A percentile compares a stretch with the other conserved stretches of the same genome.
Conservation (phyloP, 2,329 filamentous ascomycete genomes). For the Clonostachys chloroleuca region DNA sequence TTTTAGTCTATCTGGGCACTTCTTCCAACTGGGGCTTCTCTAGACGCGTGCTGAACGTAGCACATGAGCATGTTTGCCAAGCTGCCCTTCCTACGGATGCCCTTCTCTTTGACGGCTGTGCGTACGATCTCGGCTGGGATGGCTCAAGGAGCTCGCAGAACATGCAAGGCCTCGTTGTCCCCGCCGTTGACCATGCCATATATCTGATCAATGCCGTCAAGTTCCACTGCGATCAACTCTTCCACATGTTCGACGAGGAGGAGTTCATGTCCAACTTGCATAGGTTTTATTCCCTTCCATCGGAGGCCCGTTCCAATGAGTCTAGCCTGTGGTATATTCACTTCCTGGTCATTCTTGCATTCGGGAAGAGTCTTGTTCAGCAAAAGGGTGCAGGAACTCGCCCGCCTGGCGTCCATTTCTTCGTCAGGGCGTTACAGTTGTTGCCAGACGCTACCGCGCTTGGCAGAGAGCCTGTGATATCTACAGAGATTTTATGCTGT, state of each 20-base stretch:
- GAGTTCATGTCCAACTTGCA: slow-evolving; percentile 35
- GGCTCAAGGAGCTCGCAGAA: too few species aligned
- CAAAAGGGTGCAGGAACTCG: background rate
- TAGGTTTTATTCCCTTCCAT: slow-evolving; percentile 13
- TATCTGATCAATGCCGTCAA: slow-evolving; percentile 50
- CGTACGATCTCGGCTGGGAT: slow-evolving; percentile 48
- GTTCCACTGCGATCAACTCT: slow-evolving; percentile 49
- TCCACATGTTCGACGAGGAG: slow-evolving; percentile 49
- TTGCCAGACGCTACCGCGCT: slow-evolving; percentile 24
- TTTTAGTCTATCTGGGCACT: slow-evolving; percentile 44
- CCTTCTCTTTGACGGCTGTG: slow-evolving; percentile 43
- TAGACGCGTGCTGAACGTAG: slow-evolving; percentile 40
- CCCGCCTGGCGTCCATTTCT: background rate
- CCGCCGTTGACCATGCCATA: slow-evolving; percentile 47
- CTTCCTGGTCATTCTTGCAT: background rate
- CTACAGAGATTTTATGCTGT: slow-evolving; percentile 44
- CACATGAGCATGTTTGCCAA: slow-evolving; percentile 38
- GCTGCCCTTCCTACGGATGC: slow-evolving; percentile 33
- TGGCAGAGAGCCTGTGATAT: slow-evolving; percentile 33
- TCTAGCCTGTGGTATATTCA: background rate
- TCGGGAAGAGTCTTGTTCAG: background rate
- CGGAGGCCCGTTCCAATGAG: background rate
- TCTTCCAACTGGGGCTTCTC: slow-evolving; percentile 54
- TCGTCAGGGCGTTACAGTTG: background rate
- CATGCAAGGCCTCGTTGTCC: slow-evolving; percentile 18